Evolutionary conservation across 169 alveolate species (phyloP).

Genomic region (Plasmodium coatneyi): DNA sequence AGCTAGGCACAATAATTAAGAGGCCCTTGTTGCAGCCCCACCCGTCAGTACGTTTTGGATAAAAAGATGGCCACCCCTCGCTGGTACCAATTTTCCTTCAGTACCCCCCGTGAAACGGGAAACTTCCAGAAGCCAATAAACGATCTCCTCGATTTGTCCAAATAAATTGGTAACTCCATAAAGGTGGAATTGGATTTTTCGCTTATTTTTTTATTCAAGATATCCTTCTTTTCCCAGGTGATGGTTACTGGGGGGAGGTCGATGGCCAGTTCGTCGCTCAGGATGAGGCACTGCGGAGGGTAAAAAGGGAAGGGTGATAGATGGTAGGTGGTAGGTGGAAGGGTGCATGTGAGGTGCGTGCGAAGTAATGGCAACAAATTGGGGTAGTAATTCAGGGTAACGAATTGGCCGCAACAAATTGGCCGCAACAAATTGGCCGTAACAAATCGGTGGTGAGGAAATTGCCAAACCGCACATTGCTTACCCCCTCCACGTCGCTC

Average conservation of each 20-base stretch:
- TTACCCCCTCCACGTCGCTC: conserved; percentile 71
- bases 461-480: background rate
- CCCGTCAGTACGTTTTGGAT: conserved; percentile 54
- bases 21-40: background rate
- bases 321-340: too few relatives aligned
- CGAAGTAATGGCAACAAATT: background rate
- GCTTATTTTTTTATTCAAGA: conserved; percentile 55
- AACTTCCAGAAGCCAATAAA: conserved; percentile 87
- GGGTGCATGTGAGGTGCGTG: background rate
- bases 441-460: background rate
- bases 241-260: conserved; percentile 83
- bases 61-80: conserved; percentile 86
- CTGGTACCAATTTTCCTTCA: conserved; percentile 86
- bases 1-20: background rate
- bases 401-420: background rate
- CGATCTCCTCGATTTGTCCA: conserved; percentile 87
- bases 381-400: background rate
- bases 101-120: conserved; percentile 81
- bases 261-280: conserved; percentile 83
- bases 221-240: conserved; percentile 84
- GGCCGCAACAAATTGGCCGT: background rate
- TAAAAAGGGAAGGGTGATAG: background rate
- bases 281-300: conserved; percentile 73
- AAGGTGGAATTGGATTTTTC: conserved; percentile 77
- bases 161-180: conserved; percentile 88